A percentile compares a stretch with the other conserved stretches of the same genome.
These are phyloP conservation scores for Sindora glabra DNA, from an alignment of 306 rosid genomes.

Conservation along the genomic window DNA sequence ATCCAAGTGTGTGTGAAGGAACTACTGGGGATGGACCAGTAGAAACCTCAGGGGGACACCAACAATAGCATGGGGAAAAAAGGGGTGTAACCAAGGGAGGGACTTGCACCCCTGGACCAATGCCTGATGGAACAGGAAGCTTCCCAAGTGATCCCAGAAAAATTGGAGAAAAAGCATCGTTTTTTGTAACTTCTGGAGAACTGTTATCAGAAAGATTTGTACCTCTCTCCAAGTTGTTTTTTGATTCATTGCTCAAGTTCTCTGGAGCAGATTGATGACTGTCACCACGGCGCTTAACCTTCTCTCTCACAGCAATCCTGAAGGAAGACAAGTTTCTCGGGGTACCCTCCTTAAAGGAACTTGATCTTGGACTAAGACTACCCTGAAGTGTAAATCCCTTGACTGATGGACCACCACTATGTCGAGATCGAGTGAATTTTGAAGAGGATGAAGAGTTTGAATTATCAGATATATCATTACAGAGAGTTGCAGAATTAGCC, in stretches of 20 bases:
- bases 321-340: conserved; percentile 53
- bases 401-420: conserved; percentile 41
- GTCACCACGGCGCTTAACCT: conserved; percentile 61
- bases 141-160: conserved; percentile 58
- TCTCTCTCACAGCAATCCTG: conserved; percentile 67
- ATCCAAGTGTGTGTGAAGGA: conserved; percentile 30
- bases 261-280: conserved; percentile 31
- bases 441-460: conserved; percentile 30
- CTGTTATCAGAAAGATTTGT: conserved; percentile 26
- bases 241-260: conserved; percentile 29
- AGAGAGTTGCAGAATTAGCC: conserved; percentile 17
- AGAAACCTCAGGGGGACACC: conserved; percentile 73
- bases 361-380: conserved; percentile 78
- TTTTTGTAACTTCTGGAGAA: conserved; percentile 27
- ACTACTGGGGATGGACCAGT: conserved; percentile 38
- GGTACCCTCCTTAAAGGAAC: conserved; percentile 82
- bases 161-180: conserved; percentile 29
- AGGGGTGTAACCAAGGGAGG: conserved; percentile 50
- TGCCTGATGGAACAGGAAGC: conserved; percentile 33
- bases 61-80: conserved; percentile 83
- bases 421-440: conserved; percentile 65
- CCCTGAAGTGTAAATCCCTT: conserved; percentile 65
- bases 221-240: conserved; percentile 21
- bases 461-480: conserved; percentile 35
- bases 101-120: conserved; percentile 34